These are phyloP conservation scores for Mycena capillaripes DNA, from an alignment of 768 basidiomycete genomes.

Conservation along the genomic window DNA sequence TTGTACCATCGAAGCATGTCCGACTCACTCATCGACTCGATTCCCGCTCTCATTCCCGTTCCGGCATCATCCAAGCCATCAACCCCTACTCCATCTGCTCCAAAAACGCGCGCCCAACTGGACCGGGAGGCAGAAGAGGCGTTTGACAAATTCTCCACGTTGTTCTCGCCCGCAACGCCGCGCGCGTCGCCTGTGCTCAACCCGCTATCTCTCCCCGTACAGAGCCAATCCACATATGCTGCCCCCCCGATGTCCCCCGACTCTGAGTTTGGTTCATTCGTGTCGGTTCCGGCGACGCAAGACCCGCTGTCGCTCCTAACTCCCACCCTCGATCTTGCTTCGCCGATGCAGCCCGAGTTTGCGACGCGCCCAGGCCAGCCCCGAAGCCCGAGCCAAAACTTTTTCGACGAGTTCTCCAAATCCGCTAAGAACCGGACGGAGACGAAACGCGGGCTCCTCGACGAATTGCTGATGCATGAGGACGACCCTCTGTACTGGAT, in stretches of 20 bases:
- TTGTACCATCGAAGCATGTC: conserved; percentile 37
- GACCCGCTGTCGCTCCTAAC: conserved; percentile 60
- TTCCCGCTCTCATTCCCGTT: conserved; percentile 32
- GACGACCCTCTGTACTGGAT: conserved; percentile 81
- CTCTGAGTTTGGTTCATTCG: conserved; percentile 74
- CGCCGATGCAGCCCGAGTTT: conserved; percentile 9
- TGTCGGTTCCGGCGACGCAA: conserved; percentile 66
- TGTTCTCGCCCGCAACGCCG: conserved; percentile 58
- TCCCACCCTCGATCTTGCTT: conserved; percentile 27
- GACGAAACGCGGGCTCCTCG: conserved; percentile 66
- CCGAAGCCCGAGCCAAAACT: conserved; percentile 55
- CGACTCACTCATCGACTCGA: conserved; percentile 28
- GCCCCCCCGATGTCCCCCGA: conserved; percentile 46
- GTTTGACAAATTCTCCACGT: conserved; percentile 55
- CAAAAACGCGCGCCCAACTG: conserved; percentile 20
- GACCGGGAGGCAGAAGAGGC: conserved; percentile 45
- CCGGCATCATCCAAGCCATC: conserved; percentile 12
- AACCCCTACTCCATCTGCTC: conserved; percentile 18
- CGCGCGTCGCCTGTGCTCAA: conserved; percentile 49
- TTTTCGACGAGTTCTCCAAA: conserved; percentile 74
- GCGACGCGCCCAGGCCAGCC: conserved; percentile 24
- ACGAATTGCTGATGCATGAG: conserved; percentile 75
- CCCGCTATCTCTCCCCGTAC: conserved; percentile 12
- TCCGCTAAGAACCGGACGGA: conserved; percentile 69
- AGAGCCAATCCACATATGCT: conserved; percentile 31